Conservation (phyloP, 306 rosid genomes). For the Dryas drummondii region DNA sequence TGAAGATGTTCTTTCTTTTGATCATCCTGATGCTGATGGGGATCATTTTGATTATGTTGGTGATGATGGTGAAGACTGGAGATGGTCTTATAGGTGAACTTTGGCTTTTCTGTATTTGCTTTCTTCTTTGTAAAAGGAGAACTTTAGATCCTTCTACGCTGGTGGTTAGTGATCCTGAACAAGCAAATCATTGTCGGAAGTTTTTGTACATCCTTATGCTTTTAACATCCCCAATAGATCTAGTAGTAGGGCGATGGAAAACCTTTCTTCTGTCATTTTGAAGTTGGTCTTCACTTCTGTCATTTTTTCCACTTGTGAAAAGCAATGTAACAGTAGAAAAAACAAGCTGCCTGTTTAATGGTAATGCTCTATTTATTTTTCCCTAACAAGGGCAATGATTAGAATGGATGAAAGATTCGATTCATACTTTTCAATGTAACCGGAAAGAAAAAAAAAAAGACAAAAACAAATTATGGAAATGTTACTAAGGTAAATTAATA, state of each 20-base stretch:
- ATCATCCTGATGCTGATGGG: slow-evolving; percentile 10
- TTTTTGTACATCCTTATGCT: neutral
- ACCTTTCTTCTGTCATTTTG: neutral
- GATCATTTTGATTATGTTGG: slow-evolving; percentile 13
- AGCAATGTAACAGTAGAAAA: no score
- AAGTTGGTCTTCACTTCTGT: no score
- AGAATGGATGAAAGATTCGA: no score
- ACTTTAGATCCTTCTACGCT: neutral
- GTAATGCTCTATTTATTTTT: no score
- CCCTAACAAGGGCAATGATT: no score
- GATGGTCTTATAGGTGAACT: slow-evolving; percentile 12
- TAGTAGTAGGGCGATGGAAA: neutral
- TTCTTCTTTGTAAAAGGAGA: neutral
- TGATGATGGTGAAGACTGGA: slow-evolving; percentile 25
- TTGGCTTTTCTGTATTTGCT: neutral
- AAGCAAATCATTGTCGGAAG: neutral
- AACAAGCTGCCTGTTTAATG: no score
- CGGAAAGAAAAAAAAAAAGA: no score
- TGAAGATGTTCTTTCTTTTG: slow-evolving; percentile 22
- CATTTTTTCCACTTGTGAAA: no score
- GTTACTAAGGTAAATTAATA: no score
- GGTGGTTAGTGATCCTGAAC: neutral
- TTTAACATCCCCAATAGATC: neutral
- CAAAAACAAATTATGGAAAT: no score
- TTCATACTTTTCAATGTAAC: no score